phyloP scores from a whole-genome alignment of 2,329 filamentous ascomycete species.

The Trichoderma afroharzianum region DNA sequence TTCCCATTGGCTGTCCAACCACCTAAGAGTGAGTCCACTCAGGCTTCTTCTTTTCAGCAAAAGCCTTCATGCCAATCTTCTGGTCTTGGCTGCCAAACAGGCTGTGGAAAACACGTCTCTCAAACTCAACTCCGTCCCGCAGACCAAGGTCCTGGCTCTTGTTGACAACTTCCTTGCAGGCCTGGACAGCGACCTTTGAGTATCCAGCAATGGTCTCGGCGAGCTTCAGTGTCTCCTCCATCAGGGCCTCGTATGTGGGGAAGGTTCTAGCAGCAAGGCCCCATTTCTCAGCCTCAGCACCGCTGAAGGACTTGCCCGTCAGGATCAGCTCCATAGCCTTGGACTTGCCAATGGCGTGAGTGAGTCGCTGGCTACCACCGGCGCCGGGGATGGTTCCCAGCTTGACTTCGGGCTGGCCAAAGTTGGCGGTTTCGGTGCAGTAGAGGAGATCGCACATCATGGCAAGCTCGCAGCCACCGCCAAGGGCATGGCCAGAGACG shows the following conservation, averaged over 20 bases:
- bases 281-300: conserved; percentile 82
- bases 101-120: conserved; percentile 87
- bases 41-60: conserved; percentile 90
- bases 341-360: conserved; percentile 76
- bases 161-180: conserved; percentile 96
- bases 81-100: conserved; percentile 94
- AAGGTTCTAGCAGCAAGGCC: conserved; percentile 83
- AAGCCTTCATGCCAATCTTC: conserved; percentile 95
- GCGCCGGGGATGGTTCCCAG: conserved; percentile 89
- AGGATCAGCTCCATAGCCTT: conserved; percentile 89
- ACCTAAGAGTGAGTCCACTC: conserved; percentile 78
- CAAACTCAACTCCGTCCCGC: conserved; percentile 89
- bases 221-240: conserved; percentile 75
- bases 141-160: conserved; percentile 92
- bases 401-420: conserved; percentile 97
- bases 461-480: conserved; percentile 92
- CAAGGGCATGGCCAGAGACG: conserved; percentile 90
- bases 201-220: conserved; percentile 87
- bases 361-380: conserved; percentile 85
- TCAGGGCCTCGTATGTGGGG: conserved; percentile 72
- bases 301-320: conserved; percentile 79
- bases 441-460: conserved; percentile 98
- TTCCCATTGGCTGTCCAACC: neutral
- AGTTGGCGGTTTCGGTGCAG: conserved; percentile 79
- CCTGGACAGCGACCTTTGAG: conserved; percentile 81